phyloP scores from a whole-genome alignment of 169 alveolate species.

The Besnoitia besnoiti region DNA sequence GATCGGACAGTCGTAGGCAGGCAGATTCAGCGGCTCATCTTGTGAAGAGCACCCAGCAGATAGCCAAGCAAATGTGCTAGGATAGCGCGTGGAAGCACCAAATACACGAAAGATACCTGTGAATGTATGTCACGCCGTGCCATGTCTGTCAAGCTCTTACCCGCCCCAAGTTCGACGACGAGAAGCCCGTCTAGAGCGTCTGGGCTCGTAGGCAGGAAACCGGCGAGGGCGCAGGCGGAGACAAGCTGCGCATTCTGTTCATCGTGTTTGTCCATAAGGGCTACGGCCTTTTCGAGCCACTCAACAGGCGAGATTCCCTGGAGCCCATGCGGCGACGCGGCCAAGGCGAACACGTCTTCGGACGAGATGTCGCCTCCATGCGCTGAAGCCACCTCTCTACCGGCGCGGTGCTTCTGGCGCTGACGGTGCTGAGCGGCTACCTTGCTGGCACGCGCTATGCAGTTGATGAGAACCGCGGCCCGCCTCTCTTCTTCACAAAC shows the following conservation, averaged over 20 bases:
- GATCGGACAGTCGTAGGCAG: background rate
- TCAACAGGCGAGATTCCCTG: background rate
- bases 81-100: too few species aligned
- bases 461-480: background rate
- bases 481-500: background rate
- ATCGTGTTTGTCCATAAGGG: slow-evolving; percentile 58
- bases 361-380: background rate
- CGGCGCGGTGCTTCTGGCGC: background rate
- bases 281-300: slow-evolving; percentile 43
- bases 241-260: slow-evolving; percentile 57
- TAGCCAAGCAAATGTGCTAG: too few species aligned
- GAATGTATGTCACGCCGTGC: too few species aligned
- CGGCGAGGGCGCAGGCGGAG: slow-evolving; percentile 43
- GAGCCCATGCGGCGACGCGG: background rate
- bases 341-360: background rate
- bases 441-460: slow-evolving; percentile 11
- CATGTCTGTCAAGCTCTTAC: slow-evolving; percentile 3
- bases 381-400: background rate
- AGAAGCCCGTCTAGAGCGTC: slow-evolving; percentile 34
- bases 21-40: too few species aligned
- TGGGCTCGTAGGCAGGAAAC: background rate
- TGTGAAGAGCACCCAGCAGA: too few species aligned
- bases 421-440: background rate
- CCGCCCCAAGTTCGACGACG: slow-evolving; percentile 68
- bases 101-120: too few species aligned